Percentiles rank a stretch among this genome's conserved stretches.
phyloP scores from a whole-genome alignment of 495 filamentous ascomycete genomes.

The Lepidopterella palustris region DNA sequence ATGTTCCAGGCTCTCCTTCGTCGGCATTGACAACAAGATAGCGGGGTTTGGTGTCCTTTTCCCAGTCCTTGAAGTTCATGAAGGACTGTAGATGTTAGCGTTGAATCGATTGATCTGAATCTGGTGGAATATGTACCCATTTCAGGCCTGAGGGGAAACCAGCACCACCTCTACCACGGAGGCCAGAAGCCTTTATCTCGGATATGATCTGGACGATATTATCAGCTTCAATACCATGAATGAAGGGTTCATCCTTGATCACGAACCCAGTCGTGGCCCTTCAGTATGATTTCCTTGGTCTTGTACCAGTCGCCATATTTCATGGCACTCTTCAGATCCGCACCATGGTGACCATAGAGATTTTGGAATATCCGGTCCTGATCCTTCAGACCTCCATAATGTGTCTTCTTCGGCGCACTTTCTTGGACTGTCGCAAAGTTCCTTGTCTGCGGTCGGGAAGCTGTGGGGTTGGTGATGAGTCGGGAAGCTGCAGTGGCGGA shows the following conservation, averaged over 20 bases:
- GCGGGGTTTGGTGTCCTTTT: conserved; percentile 91
- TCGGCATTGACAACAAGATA: conserved; percentile 98
- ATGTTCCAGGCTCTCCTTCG: conserved; percentile 97
- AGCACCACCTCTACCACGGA: conserved; percentile 92
- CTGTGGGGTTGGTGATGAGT: conserved; percentile 36
- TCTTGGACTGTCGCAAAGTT: conserved; percentile 88
- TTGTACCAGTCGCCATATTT: conserved; percentile 99
- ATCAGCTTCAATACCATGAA: not conserved
- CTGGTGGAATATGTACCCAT: conserved; percentile 58
- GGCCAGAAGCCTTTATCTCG: conserved; percentile 91
- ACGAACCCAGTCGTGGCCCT: conserved; percentile 92
- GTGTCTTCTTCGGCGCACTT: conserved; percentile 60
- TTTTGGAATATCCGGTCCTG: conserved; percentile 99
- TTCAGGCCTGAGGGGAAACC: conserved; percentile 97
- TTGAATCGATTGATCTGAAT: not conserved
- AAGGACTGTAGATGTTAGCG: conserved; percentile 63
- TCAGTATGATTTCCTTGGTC: conserved; percentile 95
- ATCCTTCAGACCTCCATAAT: conserved; percentile 80
- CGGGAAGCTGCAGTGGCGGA: conserved; percentile 36
- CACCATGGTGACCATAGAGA: conserved; percentile 85
- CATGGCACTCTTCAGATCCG: conserved; percentile 88
- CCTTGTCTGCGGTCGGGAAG: conserved; percentile 47
- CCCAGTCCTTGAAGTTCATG: conserved; percentile 99
- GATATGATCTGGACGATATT: conserved; percentile 63
- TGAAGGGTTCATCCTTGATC: not conserved